These are phyloP conservation scores for Lactuca sativa DNA, from an alignment of 129 eudicot genomes.

Conservation along the genomic window DNA sequence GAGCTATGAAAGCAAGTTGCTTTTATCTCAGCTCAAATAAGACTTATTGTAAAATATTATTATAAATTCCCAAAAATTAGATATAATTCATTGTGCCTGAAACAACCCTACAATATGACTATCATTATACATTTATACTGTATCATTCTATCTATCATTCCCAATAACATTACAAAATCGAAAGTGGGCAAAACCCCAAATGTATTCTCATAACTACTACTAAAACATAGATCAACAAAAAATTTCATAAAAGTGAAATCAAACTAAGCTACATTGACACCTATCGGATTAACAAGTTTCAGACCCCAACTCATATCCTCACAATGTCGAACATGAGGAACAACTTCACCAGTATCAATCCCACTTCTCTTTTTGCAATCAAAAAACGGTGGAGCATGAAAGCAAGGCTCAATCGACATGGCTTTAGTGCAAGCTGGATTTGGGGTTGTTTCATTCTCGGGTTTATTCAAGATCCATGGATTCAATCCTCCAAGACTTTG, in stretches of 20 bases:
- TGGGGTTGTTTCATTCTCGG: constrained; percentile 57
- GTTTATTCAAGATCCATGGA: constrained; percentile 82
- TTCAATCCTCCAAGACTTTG: constrained; percentile 83
- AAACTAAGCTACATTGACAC: constrained; percentile 18
- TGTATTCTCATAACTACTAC: constrained; percentile 11
- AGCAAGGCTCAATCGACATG: constrained; percentile 83
- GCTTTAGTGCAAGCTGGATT: constrained; percentile 71
- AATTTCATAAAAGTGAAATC: background rate
- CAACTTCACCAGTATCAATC: constrained; percentile 53
- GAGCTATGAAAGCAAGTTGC: constrained; percentile 50
- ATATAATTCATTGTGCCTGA: background rate
- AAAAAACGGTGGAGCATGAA: constrained; percentile 77
- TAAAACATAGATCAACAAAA: constrained; percentile 19
- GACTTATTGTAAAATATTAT: constrained; percentile 2
- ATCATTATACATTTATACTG: background rate
- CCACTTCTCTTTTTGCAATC: constrained; percentile 66
- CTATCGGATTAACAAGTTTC: constrained; percentile 50
- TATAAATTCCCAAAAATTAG: constrained; percentile 4
- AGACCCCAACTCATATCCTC: constrained; percentile 87
- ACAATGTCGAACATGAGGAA: constrained; percentile 72
- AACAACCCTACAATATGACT: constrained; percentile 3
- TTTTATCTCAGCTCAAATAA: no score
- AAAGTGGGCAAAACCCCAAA: constrained; percentile 5
- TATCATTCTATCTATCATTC: constrained; percentile 12
- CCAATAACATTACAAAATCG: constrained; percentile 1